Evolutionary conservation across 768 basidiomycete species (phyloP).

Genomic region (Tulasnella sp.): DNA sequence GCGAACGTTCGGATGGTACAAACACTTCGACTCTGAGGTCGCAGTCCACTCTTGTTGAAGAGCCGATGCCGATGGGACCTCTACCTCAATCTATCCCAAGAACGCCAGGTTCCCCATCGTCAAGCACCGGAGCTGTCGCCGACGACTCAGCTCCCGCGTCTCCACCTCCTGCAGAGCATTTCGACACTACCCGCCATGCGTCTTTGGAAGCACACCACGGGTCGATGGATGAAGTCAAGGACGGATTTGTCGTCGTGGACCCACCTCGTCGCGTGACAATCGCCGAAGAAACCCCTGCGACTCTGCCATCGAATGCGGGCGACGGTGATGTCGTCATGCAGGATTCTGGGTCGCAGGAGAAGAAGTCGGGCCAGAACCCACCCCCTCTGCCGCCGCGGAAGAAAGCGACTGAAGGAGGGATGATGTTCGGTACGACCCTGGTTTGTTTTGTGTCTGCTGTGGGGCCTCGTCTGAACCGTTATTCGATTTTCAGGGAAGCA

Average conservation of each 20-base stretch:
- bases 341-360: neutral
- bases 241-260: neutral
- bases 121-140: neutral
- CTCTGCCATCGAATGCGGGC: neutral
- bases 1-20: conserved; percentile 32
- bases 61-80: conserved; percentile 39
- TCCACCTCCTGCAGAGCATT: neutral
- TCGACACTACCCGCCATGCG: neutral
- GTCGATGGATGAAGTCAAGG: conserved; percentile 1
- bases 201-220: neutral
- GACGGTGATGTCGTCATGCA: conserved; percentile 13
- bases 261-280: neutral
- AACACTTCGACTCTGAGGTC: conserved; percentile 33
- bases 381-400: conserved; percentile 54
- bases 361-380: conserved; percentile 32
- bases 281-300: neutral
- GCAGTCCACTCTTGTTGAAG: conserved; percentile 83
- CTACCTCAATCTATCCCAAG: neutral
- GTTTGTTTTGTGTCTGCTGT: neutral
- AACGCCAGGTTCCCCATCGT: neutral
- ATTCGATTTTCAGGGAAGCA: conserved; percentile 67
- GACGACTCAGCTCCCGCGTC: neutral
- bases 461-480: neutral
- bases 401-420: conserved; percentile 61
- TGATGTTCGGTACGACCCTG: conserved; percentile 84